phyloP scores from a whole-genome alignment of 225 moss, liverwort and hornwort genomes.

The Pseudisothecium myosuroides region DNA sequence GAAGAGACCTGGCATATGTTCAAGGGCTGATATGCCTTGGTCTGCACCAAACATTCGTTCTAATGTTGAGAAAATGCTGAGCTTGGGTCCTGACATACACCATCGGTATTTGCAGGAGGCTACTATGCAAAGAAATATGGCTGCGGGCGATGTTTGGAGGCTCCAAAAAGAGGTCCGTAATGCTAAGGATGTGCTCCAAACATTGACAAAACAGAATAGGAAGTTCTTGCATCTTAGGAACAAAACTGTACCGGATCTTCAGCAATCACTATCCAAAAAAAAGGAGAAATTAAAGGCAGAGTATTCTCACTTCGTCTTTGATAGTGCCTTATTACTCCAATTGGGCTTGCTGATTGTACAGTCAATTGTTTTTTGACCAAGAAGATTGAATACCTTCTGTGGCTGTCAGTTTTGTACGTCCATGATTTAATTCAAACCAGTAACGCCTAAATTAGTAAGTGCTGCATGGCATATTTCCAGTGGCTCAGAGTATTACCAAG shows the following conservation, averaged over 20 bases:
- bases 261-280: background rate
- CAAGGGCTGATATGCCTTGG: background rate
- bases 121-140: conserved; percentile 7
- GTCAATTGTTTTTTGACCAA: background rate
- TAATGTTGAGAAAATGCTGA: background rate
- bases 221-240: conserved; percentile 1
- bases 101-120: conserved; percentile 5
- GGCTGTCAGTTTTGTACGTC: background rate
- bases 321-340: background rate
- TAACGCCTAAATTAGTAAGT: background rate
- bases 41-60: background rate
- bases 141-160: conserved; percentile 11
- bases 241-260: background rate
- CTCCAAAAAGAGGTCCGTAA: conserved; percentile 23
- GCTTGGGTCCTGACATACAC: background rate
- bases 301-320: background rate
- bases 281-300: conserved; percentile 2
- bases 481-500: background rate
- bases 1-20: background rate
- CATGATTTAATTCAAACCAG: background rate
- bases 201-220: background rate
- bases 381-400: background rate
- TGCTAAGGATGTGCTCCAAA: background rate
- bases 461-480: background rate
- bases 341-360: background rate